Percentiles rank a stretch among this genome's conserved stretches.
Conservation (phyloP, 2,329 filamentous ascomycete species). For the Lasiodiplodia citricola region DNA sequence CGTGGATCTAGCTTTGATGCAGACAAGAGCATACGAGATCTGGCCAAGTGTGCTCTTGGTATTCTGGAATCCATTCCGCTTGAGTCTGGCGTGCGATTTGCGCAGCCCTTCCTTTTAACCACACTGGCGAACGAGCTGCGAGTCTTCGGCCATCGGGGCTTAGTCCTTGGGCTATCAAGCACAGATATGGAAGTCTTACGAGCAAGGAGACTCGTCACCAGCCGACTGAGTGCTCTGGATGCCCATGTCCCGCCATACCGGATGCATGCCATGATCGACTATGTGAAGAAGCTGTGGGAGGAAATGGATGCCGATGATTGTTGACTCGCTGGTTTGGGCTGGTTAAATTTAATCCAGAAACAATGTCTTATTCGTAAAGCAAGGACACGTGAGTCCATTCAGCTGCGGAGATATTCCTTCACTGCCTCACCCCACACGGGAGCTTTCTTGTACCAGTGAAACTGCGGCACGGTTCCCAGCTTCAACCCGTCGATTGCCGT, state of each 20-base stretch:
- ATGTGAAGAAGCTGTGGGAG: not conserved
- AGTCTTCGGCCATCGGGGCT: not conserved
- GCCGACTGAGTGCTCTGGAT: not conserved
- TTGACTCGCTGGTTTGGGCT: not conserved
- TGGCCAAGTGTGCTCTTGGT: not conserved
- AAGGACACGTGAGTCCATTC: not conserved
- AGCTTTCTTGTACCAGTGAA: constrained; percentile 63
- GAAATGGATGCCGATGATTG: not conserved
- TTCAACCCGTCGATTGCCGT: constrained; percentile 65
- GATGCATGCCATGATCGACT: not conserved
- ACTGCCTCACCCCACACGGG: constrained; percentile 63
- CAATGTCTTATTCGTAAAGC: not conserved
- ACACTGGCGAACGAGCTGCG: not conserved
- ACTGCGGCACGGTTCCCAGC: constrained; percentile 61
- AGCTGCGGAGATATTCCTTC: constrained; percentile 51
- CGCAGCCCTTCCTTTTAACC: not conserved
- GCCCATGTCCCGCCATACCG: not conserved
- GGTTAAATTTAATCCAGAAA: not conserved
- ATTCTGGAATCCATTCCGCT: not conserved
- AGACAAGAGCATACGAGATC: not conserved
- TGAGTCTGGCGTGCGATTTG: not conserved
- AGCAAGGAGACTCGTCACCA: not conserved
- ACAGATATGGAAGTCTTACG: not conserved
- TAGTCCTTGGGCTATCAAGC: not conserved
- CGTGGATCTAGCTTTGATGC: not conserved